Percentiles rank a stretch among this genome's conserved stretches.
Evolutionary conservation across 2,329 filamentous ascomycete species (phyloP).

Genomic region (Aspergillus calidoustus): DNA sequence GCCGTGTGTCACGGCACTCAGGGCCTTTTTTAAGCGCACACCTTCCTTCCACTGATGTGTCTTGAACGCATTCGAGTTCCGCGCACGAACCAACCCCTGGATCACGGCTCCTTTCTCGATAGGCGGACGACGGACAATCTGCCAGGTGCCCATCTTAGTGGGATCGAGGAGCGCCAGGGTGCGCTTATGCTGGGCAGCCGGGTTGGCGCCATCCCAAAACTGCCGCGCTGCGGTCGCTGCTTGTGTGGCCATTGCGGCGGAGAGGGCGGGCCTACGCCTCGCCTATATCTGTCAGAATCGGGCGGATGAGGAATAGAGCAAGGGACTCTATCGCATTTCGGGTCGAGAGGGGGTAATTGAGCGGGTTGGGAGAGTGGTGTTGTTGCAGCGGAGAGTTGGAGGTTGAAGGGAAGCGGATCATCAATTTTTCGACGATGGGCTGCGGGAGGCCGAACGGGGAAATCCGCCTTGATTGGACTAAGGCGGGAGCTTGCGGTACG

Average conservation of each 20-base stretch:
- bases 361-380: slow-evolving; percentile 16
- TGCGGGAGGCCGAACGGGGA: slow-evolving; percentile 28
- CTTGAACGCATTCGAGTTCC: slow-evolving; percentile 49
- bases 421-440: slow-evolving; percentile 40
- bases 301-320: slow-evolving; percentile 3
- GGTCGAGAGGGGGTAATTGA: slow-evolving; percentile 9
- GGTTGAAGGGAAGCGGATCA: slow-evolving; percentile 28
- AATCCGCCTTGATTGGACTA: slow-evolving; percentile 17
- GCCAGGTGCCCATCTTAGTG: slow-evolving; percentile 45
- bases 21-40: slow-evolving; percentile 49
- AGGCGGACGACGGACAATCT: slow-evolving; percentile 41
- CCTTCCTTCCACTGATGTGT: slow-evolving; percentile 43
- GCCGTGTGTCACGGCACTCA: slow-evolving; percentile 56
- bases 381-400: slow-evolving; percentile 22
- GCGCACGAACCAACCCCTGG: slow-evolving; percentile 46
- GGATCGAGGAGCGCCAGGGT: slow-evolving; percentile 36
- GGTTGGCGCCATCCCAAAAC: not conserved
- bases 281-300: not conserved
- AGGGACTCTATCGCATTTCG: slow-evolving; percentile 27
- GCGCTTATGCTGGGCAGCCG: not conserved
- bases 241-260: slow-evolving; percentile 44
- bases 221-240: slow-evolving; percentile 31
- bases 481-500: slow-evolving; percentile 1
- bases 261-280: slow-evolving; percentile 22
- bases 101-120: slow-evolving; percentile 42